Evolutionary conservation across 768 basidiomycete genomes (phyloP).

Genomic region (Kwoniella sp.): DNA sequence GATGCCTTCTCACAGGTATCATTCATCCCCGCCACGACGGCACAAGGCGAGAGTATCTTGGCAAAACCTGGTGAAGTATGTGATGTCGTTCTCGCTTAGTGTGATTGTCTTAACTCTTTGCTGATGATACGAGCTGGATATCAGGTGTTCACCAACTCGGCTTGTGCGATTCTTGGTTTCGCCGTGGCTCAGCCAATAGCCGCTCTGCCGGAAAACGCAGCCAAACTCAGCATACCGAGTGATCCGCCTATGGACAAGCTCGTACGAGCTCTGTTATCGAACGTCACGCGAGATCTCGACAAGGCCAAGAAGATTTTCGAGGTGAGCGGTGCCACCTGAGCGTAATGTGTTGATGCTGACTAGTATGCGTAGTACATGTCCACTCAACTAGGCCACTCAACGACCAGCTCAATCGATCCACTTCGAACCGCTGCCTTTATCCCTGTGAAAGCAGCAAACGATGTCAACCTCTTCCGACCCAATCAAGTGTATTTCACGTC

Average conservation of each 20-base stretch:
- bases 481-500: conserved; percentile 52
- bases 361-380: conserved; percentile 35
- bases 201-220: conserved; percentile 58
- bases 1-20: conserved; percentile 59
- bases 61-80: conserved; percentile 69
- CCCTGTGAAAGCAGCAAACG: conserved; percentile 57
- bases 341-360: neutral
- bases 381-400: conserved; percentile 37
- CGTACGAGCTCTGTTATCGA: conserved; percentile 63
- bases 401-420: conserved; percentile 59
- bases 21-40: conserved; percentile 75
- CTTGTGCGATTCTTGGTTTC: conserved; percentile 78
- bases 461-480: conserved; percentile 32
- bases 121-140: conserved; percentile 3
- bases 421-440: conserved; percentile 69
- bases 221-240: conserved; percentile 69
- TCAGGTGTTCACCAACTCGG: conserved; percentile 70
- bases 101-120: neutral
- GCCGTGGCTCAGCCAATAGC: conserved; percentile 59
- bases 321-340: conserved; percentile 57
- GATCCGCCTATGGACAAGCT: conserved; percentile 70
- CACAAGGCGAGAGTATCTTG: conserved; percentile 60
- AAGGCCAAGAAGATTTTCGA: conserved; percentile 70
- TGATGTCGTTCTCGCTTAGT: neutral
- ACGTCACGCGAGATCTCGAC: conserved; percentile 63